phyloP scores from a whole-genome alignment of 1,139 yeast species.

The Blastobotrys aristatus region DNA sequence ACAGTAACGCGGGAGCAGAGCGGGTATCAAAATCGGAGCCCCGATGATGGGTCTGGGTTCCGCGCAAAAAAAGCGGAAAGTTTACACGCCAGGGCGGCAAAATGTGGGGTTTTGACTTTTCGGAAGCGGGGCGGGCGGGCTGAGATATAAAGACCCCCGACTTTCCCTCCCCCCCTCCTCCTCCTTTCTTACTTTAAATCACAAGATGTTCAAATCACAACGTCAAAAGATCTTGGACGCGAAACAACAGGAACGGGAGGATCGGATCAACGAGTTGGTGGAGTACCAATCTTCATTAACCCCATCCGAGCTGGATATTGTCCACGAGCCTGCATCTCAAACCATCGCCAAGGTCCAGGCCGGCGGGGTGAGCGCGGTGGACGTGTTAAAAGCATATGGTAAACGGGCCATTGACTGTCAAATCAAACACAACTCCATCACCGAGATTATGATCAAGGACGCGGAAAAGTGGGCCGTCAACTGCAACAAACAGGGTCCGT shows the following conservation, averaged over 20 bases:
- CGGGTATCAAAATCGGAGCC: too few relatives aligned
- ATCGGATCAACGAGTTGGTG: constrained; percentile 33
- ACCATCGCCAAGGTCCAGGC: constrained; percentile 31
- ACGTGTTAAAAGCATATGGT: constrained; percentile 37
- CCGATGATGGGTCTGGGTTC: too few relatives aligned
- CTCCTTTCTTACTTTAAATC: neutral
- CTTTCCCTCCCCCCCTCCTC: neutral
- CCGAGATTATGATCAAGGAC: constrained; percentile 38
- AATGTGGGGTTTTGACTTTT: too few relatives aligned
- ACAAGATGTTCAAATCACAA: constrained; percentile 12
- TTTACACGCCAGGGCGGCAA: too few relatives aligned
- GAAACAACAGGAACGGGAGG: constrained; percentile 35
- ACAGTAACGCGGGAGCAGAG: too few relatives aligned
- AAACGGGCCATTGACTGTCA: constrained; percentile 38
- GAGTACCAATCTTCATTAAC: constrained; percentile 35
- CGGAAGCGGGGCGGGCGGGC: too few relatives aligned
- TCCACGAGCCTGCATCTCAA: constrained; percentile 29
- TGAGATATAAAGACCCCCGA: neutral
- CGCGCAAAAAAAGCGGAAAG: neutral
- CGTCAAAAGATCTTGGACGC: constrained; percentile 22
- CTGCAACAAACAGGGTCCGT: constrained; percentile 42
- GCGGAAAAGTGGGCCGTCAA: constrained; percentile 34
- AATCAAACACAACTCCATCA: constrained; percentile 34
- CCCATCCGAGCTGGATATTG: constrained; percentile 28
- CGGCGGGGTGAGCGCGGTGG: constrained; percentile 31